Conservation (phyloP, 1,284 basidiomycete species). For the Austroboletus niveus region DNA sequence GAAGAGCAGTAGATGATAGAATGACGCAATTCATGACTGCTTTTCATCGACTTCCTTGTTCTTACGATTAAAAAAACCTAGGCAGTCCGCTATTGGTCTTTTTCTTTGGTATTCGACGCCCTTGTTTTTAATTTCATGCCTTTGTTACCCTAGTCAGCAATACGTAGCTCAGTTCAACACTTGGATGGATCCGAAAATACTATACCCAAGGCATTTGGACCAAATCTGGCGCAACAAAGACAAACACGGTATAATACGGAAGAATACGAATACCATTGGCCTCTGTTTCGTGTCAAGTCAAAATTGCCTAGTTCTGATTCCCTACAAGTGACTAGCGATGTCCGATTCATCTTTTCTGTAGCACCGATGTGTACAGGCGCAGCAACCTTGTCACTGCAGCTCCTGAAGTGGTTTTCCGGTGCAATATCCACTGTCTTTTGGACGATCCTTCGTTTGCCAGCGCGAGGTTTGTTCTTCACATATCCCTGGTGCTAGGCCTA, state of each 20-base stretch:
- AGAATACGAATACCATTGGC: too few species aligned
- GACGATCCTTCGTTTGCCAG: slow-evolving; percentile 11
- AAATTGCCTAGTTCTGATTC: too few species aligned
- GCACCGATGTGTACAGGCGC: slow-evolving; percentile 35
- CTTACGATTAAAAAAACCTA: slow-evolving; percentile 34
- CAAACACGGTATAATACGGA: slow-evolving; percentile 8
- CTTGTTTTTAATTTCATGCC: slow-evolving; percentile 31
- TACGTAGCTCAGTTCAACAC: slow-evolving; percentile 5
- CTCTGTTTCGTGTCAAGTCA: too few species aligned
- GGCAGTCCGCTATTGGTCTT: slow-evolving; percentile 34
- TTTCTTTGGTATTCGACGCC: slow-evolving; percentile 28
- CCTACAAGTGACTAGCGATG: not conserved
- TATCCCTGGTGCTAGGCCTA: slow-evolving; percentile 7
- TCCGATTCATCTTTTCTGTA: not conserved
- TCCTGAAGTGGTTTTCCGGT: slow-evolving; percentile 37
- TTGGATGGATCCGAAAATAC: slow-evolving; percentile 1
- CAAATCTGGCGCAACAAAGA: slow-evolving; percentile 5
- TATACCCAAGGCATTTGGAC: not conserved
- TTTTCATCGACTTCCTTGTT: slow-evolving; percentile 14
- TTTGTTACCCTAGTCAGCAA: slow-evolving; percentile 30
- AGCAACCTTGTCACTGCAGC: slow-evolving; percentile 29
- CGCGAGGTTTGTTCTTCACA: not conserved
- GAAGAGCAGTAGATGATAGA: slow-evolving; percentile 49
- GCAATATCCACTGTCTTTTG: slow-evolving; percentile 20
- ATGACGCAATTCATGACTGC: slow-evolving; percentile 19